phyloP scores from a whole-genome alignment of 495 filamentous ascomycete genomes.

The Talaromyces thailandensis region DNA sequence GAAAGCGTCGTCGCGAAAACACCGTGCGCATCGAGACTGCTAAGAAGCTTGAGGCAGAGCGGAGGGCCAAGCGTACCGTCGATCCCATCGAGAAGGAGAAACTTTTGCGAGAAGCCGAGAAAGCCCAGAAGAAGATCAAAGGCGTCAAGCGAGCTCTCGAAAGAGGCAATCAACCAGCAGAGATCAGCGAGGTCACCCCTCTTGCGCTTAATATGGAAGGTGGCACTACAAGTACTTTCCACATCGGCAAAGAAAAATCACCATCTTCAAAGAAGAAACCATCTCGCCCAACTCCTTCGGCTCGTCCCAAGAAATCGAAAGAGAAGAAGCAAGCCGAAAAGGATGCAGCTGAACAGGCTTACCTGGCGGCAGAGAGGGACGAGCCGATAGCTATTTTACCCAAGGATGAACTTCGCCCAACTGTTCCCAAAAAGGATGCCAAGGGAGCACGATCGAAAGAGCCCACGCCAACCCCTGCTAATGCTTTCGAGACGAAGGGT shows the following conservation, averaged over 20 bases:
- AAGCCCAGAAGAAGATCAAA: conserved; percentile 80
- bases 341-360: conserved; percentile 81
- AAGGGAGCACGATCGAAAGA: conserved; percentile 55
- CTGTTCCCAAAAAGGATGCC: conserved; percentile 43
- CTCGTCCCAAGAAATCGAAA: conserved; percentile 77
- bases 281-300: conserved; percentile 49
- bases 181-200: conserved; percentile 64
- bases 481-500: conserved; percentile 73
- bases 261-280: conserved; percentile 55
- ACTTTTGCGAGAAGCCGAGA: conserved; percentile 69
- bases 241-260: conserved; percentile 53
- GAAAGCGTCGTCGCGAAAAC: conserved; percentile 93
- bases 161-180: conserved; percentile 73
- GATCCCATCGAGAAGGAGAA: conserved; percentile 73
- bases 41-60: conserved; percentile 73
- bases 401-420: conserved; percentile 54
- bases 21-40: conserved; percentile 79
- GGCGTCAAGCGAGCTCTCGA: conserved; percentile 74
- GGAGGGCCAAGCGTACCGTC: conserved; percentile 61
- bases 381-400: conserved; percentile 55
- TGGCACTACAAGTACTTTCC: conserved; percentile 79
- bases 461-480: conserved; percentile 41
- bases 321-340: conserved; percentile 96
- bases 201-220: conserved; percentile 78
- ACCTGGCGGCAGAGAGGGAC: conserved; percentile 76